These are phyloP conservation scores for Plectosphaerella cucumerina DNA, from an alignment of 2,329 filamentous ascomycete species.

Conservation along the genomic window DNA sequence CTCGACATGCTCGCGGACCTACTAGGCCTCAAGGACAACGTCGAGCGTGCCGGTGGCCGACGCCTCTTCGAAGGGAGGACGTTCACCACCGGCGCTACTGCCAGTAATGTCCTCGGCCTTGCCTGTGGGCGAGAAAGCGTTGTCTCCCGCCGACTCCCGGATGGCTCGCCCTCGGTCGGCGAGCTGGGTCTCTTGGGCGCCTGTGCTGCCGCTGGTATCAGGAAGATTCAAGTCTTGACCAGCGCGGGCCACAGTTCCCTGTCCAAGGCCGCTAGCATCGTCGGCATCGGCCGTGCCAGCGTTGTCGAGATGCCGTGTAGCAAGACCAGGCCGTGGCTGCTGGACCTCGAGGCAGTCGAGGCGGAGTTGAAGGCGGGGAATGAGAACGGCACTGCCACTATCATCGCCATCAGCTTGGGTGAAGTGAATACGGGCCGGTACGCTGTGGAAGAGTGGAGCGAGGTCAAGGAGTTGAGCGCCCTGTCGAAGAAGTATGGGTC, in stretches of 20 bases:
- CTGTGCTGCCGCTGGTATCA: conserved; percentile 58
- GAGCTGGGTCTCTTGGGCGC: conserved; percentile 67
- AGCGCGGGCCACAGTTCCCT: conserved; percentile 82
- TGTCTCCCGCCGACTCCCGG: conserved; percentile 33
- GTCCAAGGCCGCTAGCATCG: conserved; percentile 74
- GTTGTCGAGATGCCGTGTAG: conserved; percentile 57
- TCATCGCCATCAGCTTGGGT: conserved; percentile 77
- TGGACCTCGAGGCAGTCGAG: conserved; percentile 66
- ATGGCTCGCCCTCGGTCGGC: conserved; percentile 46
- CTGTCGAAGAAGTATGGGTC: conserved; percentile 70
- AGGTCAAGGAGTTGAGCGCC: conserved; percentile 59
- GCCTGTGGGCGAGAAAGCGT: conserved; percentile 62
- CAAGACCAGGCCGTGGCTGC: conserved; percentile 56
- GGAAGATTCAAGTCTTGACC: conserved; percentile 71
- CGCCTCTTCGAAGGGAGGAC: conserved; percentile 29
- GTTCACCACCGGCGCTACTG: conserved; percentile 62
- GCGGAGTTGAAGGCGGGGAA: conserved; percentile 42
- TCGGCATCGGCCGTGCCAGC: conserved; percentile 69
- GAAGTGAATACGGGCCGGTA: conserved; percentile 91
- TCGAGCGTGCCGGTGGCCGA: neutral
- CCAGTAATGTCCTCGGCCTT: conserved; percentile 77
- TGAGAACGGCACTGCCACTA: conserved; percentile 52
- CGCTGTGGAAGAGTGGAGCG: conserved; percentile 52
- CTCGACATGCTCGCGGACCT: conserved; percentile 63
- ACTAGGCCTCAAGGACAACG: conserved; percentile 44